Base-by-base conservation (phyloP, 768 basidiomycete genomes). In the Russula earlei region DNA sequence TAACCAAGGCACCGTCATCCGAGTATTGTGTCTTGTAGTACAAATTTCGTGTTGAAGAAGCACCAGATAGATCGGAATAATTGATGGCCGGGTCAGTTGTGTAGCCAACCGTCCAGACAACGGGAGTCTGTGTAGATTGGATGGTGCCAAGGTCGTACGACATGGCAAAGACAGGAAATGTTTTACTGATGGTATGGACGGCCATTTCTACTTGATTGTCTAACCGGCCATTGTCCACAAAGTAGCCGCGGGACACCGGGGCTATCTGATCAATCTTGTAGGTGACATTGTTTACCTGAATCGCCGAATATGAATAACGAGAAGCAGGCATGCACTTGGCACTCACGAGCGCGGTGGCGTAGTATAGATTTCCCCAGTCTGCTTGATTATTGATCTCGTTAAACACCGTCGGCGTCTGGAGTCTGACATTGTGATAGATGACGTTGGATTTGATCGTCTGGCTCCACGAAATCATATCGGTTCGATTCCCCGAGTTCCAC, bases 11-110 rank as follows among this genome's bases (percentile, higher is more conserved):
- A 71, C 67, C 43, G 9, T 48, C 54, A 6, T 54, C 22, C 11
- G 55, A 69, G 20, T 49, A 79, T 74, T 58, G 73, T 64, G 38
- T 65, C 66, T 7, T 67, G 64, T 74, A 75, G 56, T 73, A 81
- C 22, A 75, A 57, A 56, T 72, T 74, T 31, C 79, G 71, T 2
- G 62, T 54, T 58, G 77, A 76, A 17, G 66, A 69, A 22, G 61
- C 70, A 31, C 71, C 73, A 36, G 72, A 68, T 1, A 72, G 68
- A 20, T 76, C 63, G 31, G 56, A 62, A 34, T 65, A 69, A 34
- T 53, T 42, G 48, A 68, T 55, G 0, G 63, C 61, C 4, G 66
- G 66, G 43, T 70, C 63, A 9, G 67, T 59, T 3, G 65, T 56
- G 46, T 62, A 63, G 9, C 69, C 68, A 8, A 70, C 55, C 0